Percentiles rank a stretch among this genome's conserved stretches.
Evolutionary conservation across 257 asterid species (phyloP).

Genomic region (Cruciata laevipes): DNA sequence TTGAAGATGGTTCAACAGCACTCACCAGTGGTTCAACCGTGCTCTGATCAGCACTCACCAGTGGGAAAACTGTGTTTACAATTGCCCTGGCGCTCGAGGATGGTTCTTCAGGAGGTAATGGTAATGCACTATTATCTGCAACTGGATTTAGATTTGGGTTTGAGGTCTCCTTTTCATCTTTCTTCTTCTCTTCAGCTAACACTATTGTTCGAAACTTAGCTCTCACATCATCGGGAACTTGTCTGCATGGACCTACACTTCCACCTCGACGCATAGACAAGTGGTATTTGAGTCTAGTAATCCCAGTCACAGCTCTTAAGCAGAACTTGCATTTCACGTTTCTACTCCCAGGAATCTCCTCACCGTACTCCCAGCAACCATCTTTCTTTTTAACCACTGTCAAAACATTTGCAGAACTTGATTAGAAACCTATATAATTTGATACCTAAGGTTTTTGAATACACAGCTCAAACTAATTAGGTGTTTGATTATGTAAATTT

Average conservation of each 20-base stretch:
- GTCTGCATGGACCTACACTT: constrained; percentile 87
- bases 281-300: constrained; percentile 81
- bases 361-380: constrained; percentile 88
- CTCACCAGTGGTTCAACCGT: constrained; percentile 25
- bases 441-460: too few species aligned
- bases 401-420: background rate
- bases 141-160: background rate
- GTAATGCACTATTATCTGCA: constrained; percentile 30
- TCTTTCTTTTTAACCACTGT: constrained; percentile 93
- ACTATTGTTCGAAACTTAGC: constrained; percentile 51
- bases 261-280: constrained; percentile 76
- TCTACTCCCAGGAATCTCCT: constrained; percentile 65
- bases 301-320: constrained; percentile 72
- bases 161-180: constrained; percentile 45
- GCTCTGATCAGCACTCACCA: too few species aligned
- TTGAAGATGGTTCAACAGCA: too few species aligned
- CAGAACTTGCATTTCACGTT: constrained; percentile 85
- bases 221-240: constrained; percentile 76
- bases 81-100: too few species aligned
- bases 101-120: constrained; percentile 32
- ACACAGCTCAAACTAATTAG: too few species aligned
- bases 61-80: constrained; percentile 33
- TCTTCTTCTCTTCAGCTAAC: constrained; percentile 52
- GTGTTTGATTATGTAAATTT: too few species aligned
- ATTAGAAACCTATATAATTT: too few species aligned